These are phyloP conservation scores for Gilbertella persicaria DNA, from an alignment of 371 early-diverging fungal genomes.

Conservation along the genomic window DNA sequence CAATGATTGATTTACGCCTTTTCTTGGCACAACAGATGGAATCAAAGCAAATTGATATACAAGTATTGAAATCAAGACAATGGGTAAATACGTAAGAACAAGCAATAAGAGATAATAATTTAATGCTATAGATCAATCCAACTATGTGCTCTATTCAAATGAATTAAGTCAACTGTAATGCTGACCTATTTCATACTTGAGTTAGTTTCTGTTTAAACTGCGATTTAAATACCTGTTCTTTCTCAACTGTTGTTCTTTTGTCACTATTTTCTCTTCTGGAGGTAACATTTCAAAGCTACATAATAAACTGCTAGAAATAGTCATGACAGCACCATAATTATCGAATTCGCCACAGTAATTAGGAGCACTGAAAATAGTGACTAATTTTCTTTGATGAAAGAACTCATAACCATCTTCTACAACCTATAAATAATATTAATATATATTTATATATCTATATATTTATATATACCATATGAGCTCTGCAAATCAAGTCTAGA, in stretches of 20 bases:
- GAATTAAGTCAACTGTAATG: not conserved
- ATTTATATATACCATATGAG: conserved; percentile 75
- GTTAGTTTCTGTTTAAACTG: not conserved
- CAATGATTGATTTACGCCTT: not conserved
- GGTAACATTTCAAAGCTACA: conserved; percentile 76
- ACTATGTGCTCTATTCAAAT: not conserved
- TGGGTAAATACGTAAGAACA: too few species aligned
- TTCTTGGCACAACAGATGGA: not conserved
- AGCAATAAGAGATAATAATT: too few species aligned
- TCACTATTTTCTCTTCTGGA: conserved; percentile 15
- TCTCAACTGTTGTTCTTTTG: conserved; percentile 7
- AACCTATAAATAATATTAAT: conserved; percentile 49
- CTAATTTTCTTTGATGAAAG: conserved; percentile 91
- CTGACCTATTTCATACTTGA: not conserved
- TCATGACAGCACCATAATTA: conserved; percentile 93
- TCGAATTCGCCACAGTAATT: conserved; percentile 99
- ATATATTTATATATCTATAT: not conserved
- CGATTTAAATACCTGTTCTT: conserved; percentile 15
- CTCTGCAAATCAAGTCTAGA: conserved; percentile 94
- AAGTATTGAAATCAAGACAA: not conserved
- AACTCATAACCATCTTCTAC: conserved; percentile 99
- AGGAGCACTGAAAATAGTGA: conserved; percentile 98
- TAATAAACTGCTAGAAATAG: conserved; percentile 83
- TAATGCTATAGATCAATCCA: not conserved
- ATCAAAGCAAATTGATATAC: not conserved